phyloP scores from a whole-genome alignment of 164 flowering plant species.

The Warburgia ugandensis region DNA sequence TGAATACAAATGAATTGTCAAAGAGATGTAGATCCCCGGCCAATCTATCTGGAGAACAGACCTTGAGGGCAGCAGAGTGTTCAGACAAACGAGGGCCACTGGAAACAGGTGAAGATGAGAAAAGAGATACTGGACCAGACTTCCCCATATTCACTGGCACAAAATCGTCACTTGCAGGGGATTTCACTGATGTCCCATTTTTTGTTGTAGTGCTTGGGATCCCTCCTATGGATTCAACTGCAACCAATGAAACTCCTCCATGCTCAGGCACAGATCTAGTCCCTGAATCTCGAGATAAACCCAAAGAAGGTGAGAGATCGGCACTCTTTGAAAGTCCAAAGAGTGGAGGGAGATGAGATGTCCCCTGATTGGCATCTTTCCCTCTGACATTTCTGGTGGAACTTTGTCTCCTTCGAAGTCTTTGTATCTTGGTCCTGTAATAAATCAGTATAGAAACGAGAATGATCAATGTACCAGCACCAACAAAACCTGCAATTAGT shows the following conservation, averaged over 20 bases:
- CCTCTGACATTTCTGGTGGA: conserved; percentile 14
- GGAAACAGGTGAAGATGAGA: conserved; percentile 36
- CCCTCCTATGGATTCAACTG: conserved; percentile 12
- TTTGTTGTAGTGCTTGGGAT: conserved; percentile 15
- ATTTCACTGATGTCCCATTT: conserved; percentile 2
- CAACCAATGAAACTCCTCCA: conserved; percentile 17
- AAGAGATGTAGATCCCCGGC: conserved; percentile 62
- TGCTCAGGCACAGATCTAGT: conserved; percentile 20
- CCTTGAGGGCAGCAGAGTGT: conserved; percentile 23
- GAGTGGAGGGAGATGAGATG: conserved; percentile 18
- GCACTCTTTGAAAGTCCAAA: conserved; percentile 14
- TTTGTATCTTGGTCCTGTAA: conserved; percentile 18
- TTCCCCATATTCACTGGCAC: conserved; percentile 14
- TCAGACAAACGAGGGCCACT: conserved; percentile 20
- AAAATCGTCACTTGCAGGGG: neutral
- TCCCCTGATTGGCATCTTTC: conserved; percentile 18
- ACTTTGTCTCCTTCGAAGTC: conserved; percentile 3
- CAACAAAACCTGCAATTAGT: conserved; percentile 41
- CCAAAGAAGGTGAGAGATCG: conserved; percentile 21
- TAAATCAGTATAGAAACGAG: conserved; percentile 26
- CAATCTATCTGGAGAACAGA: conserved; percentile 56
- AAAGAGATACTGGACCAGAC: conserved; percentile 30
- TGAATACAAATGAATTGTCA: conserved; percentile 41
- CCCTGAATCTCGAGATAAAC: conserved; percentile 21
- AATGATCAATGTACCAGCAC: conserved; percentile 24